phyloP scores from a whole-genome alignment of 768 basidiomycete species.

The Tephrocybe rancida region DNA sequence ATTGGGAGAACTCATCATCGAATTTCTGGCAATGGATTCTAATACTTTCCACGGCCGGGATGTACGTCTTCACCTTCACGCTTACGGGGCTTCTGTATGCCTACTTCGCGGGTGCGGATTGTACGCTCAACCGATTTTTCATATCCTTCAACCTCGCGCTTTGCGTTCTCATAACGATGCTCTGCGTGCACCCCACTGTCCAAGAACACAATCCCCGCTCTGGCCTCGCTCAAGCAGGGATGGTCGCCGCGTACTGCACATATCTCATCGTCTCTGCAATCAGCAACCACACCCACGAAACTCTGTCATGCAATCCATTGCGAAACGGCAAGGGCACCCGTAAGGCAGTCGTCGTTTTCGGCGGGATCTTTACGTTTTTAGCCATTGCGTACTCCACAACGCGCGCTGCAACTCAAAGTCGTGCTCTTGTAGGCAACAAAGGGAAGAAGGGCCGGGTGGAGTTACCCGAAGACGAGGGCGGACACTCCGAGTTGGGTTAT shows the following conservation, averaged over 20 bases:
- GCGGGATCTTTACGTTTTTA: constrained; percentile 95
- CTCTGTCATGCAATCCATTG: constrained; percentile 84
- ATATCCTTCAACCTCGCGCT: constrained; percentile 92
- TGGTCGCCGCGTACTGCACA: constrained; percentile 98
- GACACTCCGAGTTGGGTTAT: constrained; percentile 70
- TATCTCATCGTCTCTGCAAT: constrained; percentile 95
- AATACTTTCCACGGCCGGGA: constrained; percentile 86
- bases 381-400: constrained; percentile 98
- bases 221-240: constrained; percentile 91
- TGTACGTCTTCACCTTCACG: constrained; percentile 84
- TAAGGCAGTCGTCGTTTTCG: constrained; percentile 85
- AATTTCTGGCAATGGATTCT: constrained; percentile 97
- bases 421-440: constrained; percentile 83
- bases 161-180: constrained; percentile 74
- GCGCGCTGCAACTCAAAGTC: constrained; percentile 93
- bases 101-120: constrained; percentile 87
- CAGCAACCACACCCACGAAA: constrained; percentile 83
- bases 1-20: constrained; percentile 89
- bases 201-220: constrained; percentile 94
- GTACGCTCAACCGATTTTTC: constrained; percentile 95
- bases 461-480: constrained; percentile 52
- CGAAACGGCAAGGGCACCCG: constrained; percentile 68
- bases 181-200: constrained; percentile 82
- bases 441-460: constrained; percentile 67
- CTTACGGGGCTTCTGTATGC: constrained; percentile 88